Conservation (phyloP, 257 asterid genomes). For the Gentiana macrophylla region DNA sequence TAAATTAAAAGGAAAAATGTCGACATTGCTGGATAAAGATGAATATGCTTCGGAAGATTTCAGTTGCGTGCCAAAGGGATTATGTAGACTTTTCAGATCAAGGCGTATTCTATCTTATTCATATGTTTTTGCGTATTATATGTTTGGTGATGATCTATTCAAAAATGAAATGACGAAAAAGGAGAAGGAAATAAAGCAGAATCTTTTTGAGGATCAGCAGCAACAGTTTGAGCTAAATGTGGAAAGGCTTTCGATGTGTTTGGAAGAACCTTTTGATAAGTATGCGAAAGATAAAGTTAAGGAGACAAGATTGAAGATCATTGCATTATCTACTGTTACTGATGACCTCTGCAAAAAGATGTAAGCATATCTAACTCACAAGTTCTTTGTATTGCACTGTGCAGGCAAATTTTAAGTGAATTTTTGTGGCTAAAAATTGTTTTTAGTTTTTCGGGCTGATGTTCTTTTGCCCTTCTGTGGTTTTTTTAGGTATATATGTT, state of each 20-base stretch:
- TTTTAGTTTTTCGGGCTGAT: no score
- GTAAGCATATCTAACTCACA: constrained; percentile 19
- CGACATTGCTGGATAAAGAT: constrained; percentile 14
- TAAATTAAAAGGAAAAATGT: constrained; percentile 18
- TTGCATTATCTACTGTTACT: constrained; percentile 19
- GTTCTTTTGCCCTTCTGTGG: no score
- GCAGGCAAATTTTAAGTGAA: not conserved
- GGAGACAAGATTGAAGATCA: constrained; percentile 19
- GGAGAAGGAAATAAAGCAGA: constrained; percentile 38
- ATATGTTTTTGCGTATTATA: constrained; percentile 42
- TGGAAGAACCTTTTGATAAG: constrained; percentile 28
- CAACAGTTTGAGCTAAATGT: constrained; percentile 45
- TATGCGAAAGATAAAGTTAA: constrained; percentile 11
- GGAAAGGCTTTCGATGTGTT: constrained; percentile 37
- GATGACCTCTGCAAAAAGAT: constrained; percentile 31
- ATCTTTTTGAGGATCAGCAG: constrained; percentile 54
- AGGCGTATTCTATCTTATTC: constrained; percentile 32
- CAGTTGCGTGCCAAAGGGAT: constrained; percentile 37
- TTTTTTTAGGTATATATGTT: no score
- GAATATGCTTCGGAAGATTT: constrained; percentile 17
- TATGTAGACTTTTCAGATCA: constrained; percentile 31
- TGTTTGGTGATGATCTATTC: constrained; percentile 44
- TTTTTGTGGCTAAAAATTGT: no score
- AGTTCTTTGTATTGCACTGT: not conserved
- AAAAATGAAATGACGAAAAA: constrained; percentile 21